Base-by-base conservation (phyloP, 1,139 yeast genomes). In the Eremothecium cymbalariae region DNA sequence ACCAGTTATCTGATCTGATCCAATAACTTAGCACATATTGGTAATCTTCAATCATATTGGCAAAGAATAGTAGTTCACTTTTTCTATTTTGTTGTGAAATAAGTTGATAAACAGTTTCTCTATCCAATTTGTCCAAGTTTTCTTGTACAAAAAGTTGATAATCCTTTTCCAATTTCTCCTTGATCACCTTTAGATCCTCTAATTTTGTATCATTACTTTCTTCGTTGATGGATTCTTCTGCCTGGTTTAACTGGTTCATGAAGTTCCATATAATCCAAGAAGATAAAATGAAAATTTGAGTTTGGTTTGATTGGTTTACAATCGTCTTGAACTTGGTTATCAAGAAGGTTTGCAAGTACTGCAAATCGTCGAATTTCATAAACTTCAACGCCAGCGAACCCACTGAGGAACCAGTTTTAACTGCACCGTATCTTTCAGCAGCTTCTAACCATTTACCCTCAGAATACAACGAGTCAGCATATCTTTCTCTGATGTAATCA, bases 251-350 rank as follows among this genome's bases (percentile, higher is more conserved):
- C 39, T 63, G 63, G 38, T 71, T 76, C 55, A 76, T 63, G 39
- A 59, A 72, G 8, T 82, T 58, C 60, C 86, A 93, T 5, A 84
- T 69, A 25, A 88, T 73, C 95, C 96, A 88, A 39, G 81, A 73
- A 0, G 88, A 74, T n/a, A 88, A 56, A 38, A 85, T 67, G 0
- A 70, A 27, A 3, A 16, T 18, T 14, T 27, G 30, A 3, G 17
- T 17, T 64, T 23, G 70, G 60, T 48, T 80, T 81, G 51, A 82
- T 70, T 28, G 62, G 59, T 38, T 61, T 63, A 12, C 48, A 41
- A 34, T 54, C 25, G 59, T 30, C 31, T 40, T 63, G 33, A 82
- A 65, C 46, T 83, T 80, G 1, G 68, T 61, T 3, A 61, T 46
- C 15, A 88, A 62, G 47, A 81, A 84, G 32, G 65, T 69, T 31